Conservation (phyloP, 1,284 basidiomycete genomes). For the Chondrostereum purpureum region DNA sequence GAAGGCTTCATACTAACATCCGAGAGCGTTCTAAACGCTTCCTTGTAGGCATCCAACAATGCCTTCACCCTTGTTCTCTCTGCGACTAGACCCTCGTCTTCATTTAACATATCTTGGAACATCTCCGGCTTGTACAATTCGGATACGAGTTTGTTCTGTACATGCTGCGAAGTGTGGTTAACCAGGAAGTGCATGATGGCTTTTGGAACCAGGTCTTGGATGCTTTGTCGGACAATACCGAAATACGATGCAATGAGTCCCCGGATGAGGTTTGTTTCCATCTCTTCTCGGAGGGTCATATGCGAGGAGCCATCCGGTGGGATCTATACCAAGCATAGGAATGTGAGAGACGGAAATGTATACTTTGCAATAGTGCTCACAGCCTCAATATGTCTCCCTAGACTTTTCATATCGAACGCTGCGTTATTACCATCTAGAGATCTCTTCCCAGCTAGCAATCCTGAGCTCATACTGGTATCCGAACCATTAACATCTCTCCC, state of each 20-base stretch:
- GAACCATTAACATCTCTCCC: constrained; percentile 56
- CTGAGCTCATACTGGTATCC: constrained; percentile 43
- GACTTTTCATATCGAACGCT: constrained; percentile 97
- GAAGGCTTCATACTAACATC: constrained; percentile 69
- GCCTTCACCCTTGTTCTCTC: constrained; percentile 94
- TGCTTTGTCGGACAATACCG: constrained; percentile 90
- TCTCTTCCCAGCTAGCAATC: constrained; percentile 60
- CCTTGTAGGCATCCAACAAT: constrained; percentile 93
- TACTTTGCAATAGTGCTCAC: constrained; percentile 41
- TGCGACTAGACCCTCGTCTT: constrained; percentile 92
- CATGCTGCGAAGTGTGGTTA: constrained; percentile 92
- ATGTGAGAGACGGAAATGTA: constrained; percentile 6
- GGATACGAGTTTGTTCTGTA: constrained; percentile 93
- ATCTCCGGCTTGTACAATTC: constrained; percentile 91
- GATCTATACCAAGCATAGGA: constrained; percentile 32
- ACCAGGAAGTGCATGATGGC: constrained; percentile 95
- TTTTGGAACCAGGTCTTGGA: constrained; percentile 96
- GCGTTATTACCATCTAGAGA: constrained; percentile 70
- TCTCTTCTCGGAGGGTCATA: constrained; percentile 81
- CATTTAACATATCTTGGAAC: constrained; percentile 87
- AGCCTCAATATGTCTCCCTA: constrained; percentile 93
- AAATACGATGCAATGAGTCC: constrained; percentile 96
- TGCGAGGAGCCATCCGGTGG: constrained; percentile 51
- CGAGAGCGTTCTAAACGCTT: constrained; percentile 86
- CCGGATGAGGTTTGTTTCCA: constrained; percentile 94